Base-by-base conservation (phyloP, 306 rosid genomes). In the Malus sieversii region DNA sequence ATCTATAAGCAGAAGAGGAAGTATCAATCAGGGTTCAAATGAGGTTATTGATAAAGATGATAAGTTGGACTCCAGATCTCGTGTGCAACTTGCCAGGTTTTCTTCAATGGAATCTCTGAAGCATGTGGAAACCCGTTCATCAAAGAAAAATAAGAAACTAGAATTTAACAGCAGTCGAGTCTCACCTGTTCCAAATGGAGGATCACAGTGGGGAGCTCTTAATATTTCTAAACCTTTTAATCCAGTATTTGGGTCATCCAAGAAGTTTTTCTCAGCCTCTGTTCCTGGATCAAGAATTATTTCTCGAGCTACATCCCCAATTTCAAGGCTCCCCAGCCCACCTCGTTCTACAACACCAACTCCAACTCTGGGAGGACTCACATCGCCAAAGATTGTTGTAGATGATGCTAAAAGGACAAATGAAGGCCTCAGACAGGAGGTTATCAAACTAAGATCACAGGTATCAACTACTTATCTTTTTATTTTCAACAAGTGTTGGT, bases 231-330 rank as follows among this genome's bases (percentile, higher is more conserved):
- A 95, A 85, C 88, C 99, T 76, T 88, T 95, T 53, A 92, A 95
- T 88, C 99, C 99, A 6, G 97, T 90, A 53, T 95, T 95, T 86
- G 99, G 99, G 73, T 90, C 99, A 46, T 95, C 99, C 20, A 95
- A 95, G 85, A 95, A 95, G 90, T 95, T 95, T 77, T 95, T 95
- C 87, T 92, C 99, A 58, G 99, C 99, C 79, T 95, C 99, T 78
- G 97, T 95, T 77, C 99, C 99, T 73, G 99, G 99, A 85, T 95
- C 99, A 64, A 95, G 99, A 89, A 95, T 95, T 84, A 97, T 90
- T 79, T 95, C 99, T 59, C 89, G 99, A 77, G 99, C 99, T 72
- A 95, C 99, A 80, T 92, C 97, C 69, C 99, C 99, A 66, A 89
- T 95, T 81, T 95, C 99, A 48, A 92, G 99, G 88, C 89, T 97